A percentile compares a stretch with the other conserved stretches of the same genome.
Evolutionary conservation across 2,329 filamentous ascomycete species (phyloP).

Genomic region (Hirsutella thompsonii): DNA sequence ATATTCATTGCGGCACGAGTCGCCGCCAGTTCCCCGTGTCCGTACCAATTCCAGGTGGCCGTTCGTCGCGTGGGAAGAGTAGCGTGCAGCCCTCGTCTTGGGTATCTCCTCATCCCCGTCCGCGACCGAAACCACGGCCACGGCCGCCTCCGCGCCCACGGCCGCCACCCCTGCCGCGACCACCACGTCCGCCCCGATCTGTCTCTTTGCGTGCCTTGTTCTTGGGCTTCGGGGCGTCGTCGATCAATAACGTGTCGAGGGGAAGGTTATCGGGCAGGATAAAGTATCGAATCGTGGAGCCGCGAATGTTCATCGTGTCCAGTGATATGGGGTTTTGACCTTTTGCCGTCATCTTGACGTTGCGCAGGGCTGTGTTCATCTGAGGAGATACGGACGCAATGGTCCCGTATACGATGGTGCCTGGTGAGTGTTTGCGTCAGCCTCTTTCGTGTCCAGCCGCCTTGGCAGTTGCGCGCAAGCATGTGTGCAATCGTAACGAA

Average conservation of each 20-base stretch:
- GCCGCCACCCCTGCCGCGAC: slow-evolving; percentile 38
- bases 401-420: slow-evolving; percentile 91
- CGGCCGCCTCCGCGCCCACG: slow-evolving; percentile 37
- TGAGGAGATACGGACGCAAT: slow-evolving; percentile 93
- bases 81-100: not conserved
- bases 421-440: slow-evolving; percentile 27
- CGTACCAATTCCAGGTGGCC: too few species aligned
- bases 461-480: not conserved
- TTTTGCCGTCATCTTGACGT: slow-evolving; percentile 90
- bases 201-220: slow-evolving; percentile 97
- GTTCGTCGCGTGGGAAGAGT: too few species aligned
- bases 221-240: slow-evolving; percentile 96
- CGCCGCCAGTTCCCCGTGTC: not conserved
- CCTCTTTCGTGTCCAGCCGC: not conserved
- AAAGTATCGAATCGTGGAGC: slow-evolving; percentile 90
- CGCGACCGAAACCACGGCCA: slow-evolving; percentile 19
- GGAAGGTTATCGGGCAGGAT: slow-evolving; percentile 94
- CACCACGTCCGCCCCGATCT: slow-evolving; percentile 44
- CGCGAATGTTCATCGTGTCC: slow-evolving; percentile 93
- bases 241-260: slow-evolving; percentile 87
- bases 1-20: not conserved
- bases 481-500: not conserved
- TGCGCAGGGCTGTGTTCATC: slow-evolving; percentile 95
- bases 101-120: slow-evolving; percentile 11
- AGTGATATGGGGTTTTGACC: slow-evolving; percentile 78